Base-by-base conservation (phyloP, 495 filamentous ascomycete genomes). In the Annulohypoxylon moriforme region DNA sequence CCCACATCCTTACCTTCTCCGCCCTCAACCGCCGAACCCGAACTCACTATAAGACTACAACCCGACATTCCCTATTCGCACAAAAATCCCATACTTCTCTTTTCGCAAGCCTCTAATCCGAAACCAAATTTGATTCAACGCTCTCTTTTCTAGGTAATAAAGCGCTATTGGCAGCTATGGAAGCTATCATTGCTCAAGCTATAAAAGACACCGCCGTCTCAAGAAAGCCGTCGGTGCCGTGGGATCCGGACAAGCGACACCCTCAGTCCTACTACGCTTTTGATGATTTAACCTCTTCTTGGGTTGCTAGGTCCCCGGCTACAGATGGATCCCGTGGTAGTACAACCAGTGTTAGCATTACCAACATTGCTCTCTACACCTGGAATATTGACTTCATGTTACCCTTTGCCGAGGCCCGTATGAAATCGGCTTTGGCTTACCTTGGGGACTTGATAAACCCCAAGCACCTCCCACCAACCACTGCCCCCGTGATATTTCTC, bases 361-460 rank as follows among this genome's bases (percentile, higher is more conserved):
- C 38, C 38, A 42, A 42, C 38, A 42, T 42, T 42, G 38, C 11
- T 42, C 38, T 42, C 38, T 42, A 42, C 4, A 42, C 4, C 13
- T 42, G 38, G 38, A 42, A 42, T 11, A 42, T 42, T 11, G n/a
- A 42, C 38, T 42, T 42, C 38, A 42, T 42, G 38, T 42, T 42
- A 42, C 38, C 38, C 38, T 42, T 42, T 42, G n/a, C 38, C n/a
- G 38, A 42, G 38, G 38, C 38, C n/a, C 38, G n/a, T 42, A 42
- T 42, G 38, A 42, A 42, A 42, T 16, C 38, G 38, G 38, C 38
- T 42, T 42, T 42, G 38, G 38, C 38, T 11, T 42, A 42, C 38
- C 38, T 42, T 42, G 38, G 38, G 8, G 38, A 42, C 13, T 14
- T 42, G 13, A 42, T 4, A 42, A 42, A 11, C 38, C 38, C 38